Percentiles rank a stretch among this genome's conserved stretches.
These are phyloP conservation scores for Globisporangium middletonii DNA, from an alignment of 352 stramenopile species.

Conservation along the genomic window DNA sequence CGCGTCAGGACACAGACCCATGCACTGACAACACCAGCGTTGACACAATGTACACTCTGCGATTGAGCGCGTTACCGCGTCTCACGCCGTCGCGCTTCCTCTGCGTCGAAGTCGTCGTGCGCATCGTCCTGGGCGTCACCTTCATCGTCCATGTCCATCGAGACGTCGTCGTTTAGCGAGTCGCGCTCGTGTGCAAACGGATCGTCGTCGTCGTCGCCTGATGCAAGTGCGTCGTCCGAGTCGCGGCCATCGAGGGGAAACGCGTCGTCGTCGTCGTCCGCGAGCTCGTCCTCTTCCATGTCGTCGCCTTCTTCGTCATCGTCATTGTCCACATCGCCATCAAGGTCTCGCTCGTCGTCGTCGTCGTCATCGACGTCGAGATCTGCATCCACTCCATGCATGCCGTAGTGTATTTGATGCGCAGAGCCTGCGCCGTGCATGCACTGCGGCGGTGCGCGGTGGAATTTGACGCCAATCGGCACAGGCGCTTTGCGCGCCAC, in stretches of 20 bases:
- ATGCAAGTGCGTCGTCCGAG: constrained; percentile 18
- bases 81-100: too few species aligned
- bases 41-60: too few species aligned
- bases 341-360: constrained; percentile 39
- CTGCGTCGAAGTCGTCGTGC: too few species aligned
- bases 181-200: constrained; percentile 25
- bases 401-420: background rate
- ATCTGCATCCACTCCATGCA: constrained; percentile 11
- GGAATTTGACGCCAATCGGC: constrained; percentile 62
- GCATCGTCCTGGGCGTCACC: too few species aligned
- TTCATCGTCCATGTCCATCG: constrained; percentile 32
- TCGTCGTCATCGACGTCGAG: constrained; percentile 30
- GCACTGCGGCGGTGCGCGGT: constrained; percentile 16
- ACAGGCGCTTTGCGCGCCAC: constrained; percentile 39
- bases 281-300: constrained; percentile 17
- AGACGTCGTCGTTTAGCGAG: constrained; percentile 31
- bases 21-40: too few species aligned
- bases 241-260: constrained; percentile 22
- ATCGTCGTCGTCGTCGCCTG: constrained; percentile 19
- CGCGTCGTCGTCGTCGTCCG: constrained; percentile 23
- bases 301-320: constrained; percentile 11
- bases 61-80: too few species aligned
- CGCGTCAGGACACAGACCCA: too few species aligned
- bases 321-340: constrained; percentile 27
- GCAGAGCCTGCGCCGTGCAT: too few species aligned